A percentile compares a stretch with the other conserved stretches of the same genome.
phyloP scores from a whole-genome alignment of 352 stramenopile genomes.

The Globisporangium iwayamae region DNA sequence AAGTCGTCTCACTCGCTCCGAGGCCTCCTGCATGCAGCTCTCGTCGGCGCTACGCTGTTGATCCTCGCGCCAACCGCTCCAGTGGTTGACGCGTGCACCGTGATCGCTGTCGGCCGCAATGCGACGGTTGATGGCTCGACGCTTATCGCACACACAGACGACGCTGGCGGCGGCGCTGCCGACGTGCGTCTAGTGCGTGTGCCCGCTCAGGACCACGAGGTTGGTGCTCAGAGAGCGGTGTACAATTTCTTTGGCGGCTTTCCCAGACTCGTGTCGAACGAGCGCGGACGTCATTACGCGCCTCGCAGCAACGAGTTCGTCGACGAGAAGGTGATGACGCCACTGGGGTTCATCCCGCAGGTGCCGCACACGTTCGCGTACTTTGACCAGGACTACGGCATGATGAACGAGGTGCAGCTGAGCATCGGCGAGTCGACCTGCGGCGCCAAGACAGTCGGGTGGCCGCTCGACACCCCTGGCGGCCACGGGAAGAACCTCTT shows the following conservation, averaged over 20 bases:
- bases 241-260: conserved; percentile 50
- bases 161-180: conserved; percentile 51
- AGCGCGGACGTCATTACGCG: conserved; percentile 53
- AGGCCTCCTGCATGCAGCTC: not conserved
- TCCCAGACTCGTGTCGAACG: conserved; percentile 45
- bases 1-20: not conserved
- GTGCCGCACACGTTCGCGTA: conserved; percentile 86
- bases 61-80: not conserved
- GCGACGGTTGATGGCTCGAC: conserved; percentile 65
- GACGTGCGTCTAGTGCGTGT: conserved; percentile 84
- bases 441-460: conserved; percentile 51
- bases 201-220: conserved; percentile 50
- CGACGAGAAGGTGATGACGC: conserved; percentile 23
- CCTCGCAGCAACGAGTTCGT: conserved; percentile 14
- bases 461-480: conserved; percentile 26
- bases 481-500: conserved; percentile 67
- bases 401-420: conserved; percentile 89
- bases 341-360: conserved; percentile 75
- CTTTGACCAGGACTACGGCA: conserved; percentile 85
- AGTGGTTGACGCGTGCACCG: conserved; percentile 57
- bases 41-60: not conserved
- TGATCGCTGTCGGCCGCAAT: conserved; percentile 63
- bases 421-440: conserved; percentile 88
- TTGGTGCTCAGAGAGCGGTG: conserved; percentile 29
- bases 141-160: conserved; percentile 73